Percentiles rank a stretch among this genome's conserved stretches.
These are phyloP conservation scores for Wallemia ichthyophaga DNA, from an alignment of 1,284 basidiomycete genomes.

Conservation along the genomic window DNA sequence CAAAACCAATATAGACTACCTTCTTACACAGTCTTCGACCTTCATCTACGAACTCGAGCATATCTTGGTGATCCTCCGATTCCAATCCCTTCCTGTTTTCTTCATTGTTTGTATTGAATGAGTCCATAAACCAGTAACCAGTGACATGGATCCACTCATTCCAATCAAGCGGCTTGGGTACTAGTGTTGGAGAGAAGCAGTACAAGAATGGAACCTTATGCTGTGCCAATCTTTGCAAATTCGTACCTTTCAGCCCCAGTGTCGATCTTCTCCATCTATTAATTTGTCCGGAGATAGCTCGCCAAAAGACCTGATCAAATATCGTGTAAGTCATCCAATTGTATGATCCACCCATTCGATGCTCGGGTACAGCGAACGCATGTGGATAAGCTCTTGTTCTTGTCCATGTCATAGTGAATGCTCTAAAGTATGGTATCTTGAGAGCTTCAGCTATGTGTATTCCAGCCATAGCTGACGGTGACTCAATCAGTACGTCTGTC, in stretches of 20 bases:
- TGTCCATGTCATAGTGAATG: slow-evolving; percentile 45
- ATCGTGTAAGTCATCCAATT: slow-evolving; percentile 36
- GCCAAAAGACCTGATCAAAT: slow-evolving; percentile 97
- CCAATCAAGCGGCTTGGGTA: slow-evolving; percentile 82
- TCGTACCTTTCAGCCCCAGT: slow-evolving; percentile 49
- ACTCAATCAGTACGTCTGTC: slow-evolving; percentile 75
- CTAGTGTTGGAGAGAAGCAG: slow-evolving; percentile 42
- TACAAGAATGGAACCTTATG: slow-evolving; percentile 94
- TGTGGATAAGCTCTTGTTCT: slow-evolving; percentile 72
- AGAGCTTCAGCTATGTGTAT: slow-evolving; percentile 88
- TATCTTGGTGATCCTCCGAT: slow-evolving; percentile 26
- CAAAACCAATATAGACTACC: slow-evolving; percentile 58
- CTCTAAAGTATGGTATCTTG: slow-evolving; percentile 39
- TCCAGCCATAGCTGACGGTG: slow-evolving; percentile 94
- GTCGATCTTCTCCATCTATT: slow-evolving; percentile 68
- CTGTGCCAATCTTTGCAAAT: slow-evolving; percentile 68
- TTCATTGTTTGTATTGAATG: slow-evolving; percentile 45
- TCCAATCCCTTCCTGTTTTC: slow-evolving; percentile 40
- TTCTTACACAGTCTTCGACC: slow-evolving; percentile 28
- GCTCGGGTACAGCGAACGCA: slow-evolving; percentile 84
- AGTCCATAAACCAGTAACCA: slow-evolving; percentile 87
- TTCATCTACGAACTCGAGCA: slow-evolving; percentile 26
- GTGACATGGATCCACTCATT: slow-evolving; percentile 92
- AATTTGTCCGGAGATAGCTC: slow-evolving; percentile 68
- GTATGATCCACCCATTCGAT: slow-evolving; percentile 24